Base-by-base conservation (phyloP, 2,329 filamentous ascomycete species). In the Elsinoe ampelina region DNA sequence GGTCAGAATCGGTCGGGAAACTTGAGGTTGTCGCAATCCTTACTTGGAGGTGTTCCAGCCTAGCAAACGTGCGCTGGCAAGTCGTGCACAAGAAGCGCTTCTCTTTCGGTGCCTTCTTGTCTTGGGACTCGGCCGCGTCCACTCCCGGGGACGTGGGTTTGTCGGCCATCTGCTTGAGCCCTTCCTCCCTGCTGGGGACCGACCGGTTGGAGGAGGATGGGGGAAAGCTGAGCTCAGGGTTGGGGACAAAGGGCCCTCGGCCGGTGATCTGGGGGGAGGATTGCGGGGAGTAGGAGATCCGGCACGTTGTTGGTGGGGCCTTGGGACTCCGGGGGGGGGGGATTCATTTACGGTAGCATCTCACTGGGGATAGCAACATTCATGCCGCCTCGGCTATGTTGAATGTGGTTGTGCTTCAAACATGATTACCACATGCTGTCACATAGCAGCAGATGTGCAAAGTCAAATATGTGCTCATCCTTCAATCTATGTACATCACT, bases 11-110 rank as follows among this genome's bases (percentile, higher is more conserved):
- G 5, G 5, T 2, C 12, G 2, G 10, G 8, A 30, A 50, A 5
- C 20, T 35, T 13, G 26, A 19, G 32, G 13, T 15, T 3, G 34
- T 32, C 15, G 26, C 32, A 13, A 13, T 15, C 63, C 65, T 64
- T 62, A 68, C 66, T 58, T 73, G 71, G 13, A 72, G 61, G 60
- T 73, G 71, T 57, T 73, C 71, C 10, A 73, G 63, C 19, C 71
- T 66, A n/a, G 71, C 66, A 60, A 70, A 68, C 35, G 63, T 58
- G 26, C 68, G 61, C 57, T 68, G 63, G 45, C 68, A 70, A 39
- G 67, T 64, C 7, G 59, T 58, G 51, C 68, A 70, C 57, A 66
- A 63, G 58, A 70, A 70, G 1, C 67, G 62, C 58, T 70, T 70
- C 58, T 67, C 65, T 62, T 68, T 69, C 6, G 42, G 41, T 19